Conservation (phyloP, 208 protist species). For the Zelonia costaricensis region DNA sequence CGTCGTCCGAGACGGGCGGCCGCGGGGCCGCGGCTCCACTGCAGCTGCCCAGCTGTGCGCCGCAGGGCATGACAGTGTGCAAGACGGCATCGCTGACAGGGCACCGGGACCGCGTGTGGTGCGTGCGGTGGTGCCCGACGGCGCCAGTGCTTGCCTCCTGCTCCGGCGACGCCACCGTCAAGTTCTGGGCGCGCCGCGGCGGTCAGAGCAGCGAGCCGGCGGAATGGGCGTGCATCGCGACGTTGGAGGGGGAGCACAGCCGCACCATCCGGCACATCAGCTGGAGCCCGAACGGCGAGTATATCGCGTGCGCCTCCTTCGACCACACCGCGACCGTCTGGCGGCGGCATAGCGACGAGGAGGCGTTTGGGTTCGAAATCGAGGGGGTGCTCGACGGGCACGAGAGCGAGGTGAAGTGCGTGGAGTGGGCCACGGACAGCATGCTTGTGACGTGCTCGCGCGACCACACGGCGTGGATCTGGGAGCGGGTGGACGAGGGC, state of each 20-base stretch:
- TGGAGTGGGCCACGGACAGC: slow-evolving; percentile 71
- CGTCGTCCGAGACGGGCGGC: neutral
- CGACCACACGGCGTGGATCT: slow-evolving; percentile 92
- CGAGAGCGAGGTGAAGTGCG: slow-evolving; percentile 93
- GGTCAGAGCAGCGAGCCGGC: neutral
- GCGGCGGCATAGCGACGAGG: slow-evolving; percentile 34
- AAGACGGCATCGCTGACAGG: slow-evolving; percentile 50
- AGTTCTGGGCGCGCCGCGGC: slow-evolving; percentile 50
- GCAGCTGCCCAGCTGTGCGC: slow-evolving; percentile 11
- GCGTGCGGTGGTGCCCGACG: slow-evolving; percentile 76
- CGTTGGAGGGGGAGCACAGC: slow-evolving; percentile 72
- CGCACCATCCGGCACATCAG: slow-evolving; percentile 80
- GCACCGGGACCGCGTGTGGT: slow-evolving; percentile 85
- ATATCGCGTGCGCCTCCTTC: slow-evolving; percentile 82
- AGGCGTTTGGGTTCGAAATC: slow-evolving; percentile 56
- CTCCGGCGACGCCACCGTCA: slow-evolving; percentile 71
- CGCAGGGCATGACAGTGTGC: slow-evolving; percentile 23
- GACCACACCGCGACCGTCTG: slow-evolving; percentile 82
- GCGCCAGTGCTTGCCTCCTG: slow-evolving; percentile 71
- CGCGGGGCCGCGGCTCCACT: slow-evolving; percentile 19
- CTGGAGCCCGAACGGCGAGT: slow-evolving; percentile 82
- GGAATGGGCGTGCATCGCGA: slow-evolving; percentile 54
- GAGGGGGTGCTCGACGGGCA: slow-evolving; percentile 88
- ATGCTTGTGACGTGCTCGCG: slow-evolving; percentile 89
- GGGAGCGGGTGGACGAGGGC: slow-evolving; percentile 83